Conservation (phyloP, 2,329 filamentous ascomycete genomes). For the Sporothrix mexicana region DNA sequence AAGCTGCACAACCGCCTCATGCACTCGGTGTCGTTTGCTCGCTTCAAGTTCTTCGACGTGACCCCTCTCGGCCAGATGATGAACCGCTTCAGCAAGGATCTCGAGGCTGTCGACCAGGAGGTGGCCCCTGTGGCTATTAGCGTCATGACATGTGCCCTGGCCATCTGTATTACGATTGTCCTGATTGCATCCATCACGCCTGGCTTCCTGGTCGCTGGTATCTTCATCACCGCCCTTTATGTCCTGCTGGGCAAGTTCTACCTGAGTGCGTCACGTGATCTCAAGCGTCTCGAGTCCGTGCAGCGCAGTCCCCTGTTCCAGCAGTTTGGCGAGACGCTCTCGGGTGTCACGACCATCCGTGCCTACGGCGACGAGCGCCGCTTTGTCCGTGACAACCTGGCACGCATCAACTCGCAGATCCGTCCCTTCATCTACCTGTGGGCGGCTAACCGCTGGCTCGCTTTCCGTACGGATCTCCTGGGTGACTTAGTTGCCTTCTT, state of each 20-base stretch:
- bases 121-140: conserved; percentile 89
- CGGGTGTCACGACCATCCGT: conserved; percentile 93
- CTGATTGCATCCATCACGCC: conserved; percentile 90
- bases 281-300: conserved; percentile 93
- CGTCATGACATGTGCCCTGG: conserved; percentile 67
- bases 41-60: conserved; percentile 97
- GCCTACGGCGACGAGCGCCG: conserved; percentile 93
- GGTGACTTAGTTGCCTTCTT: conserved; percentile 94
- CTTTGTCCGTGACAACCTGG: conserved; percentile 90
- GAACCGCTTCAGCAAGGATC: conserved; percentile 98
- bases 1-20: conserved; percentile 82
- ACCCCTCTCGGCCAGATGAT: conserved; percentile 95
- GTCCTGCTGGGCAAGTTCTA: conserved; percentile 86
- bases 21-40: conserved; percentile 79
- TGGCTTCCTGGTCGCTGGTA: conserved; percentile 82
- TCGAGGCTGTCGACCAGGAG: conserved; percentile 94
- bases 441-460: conserved; percentile 96
- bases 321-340: conserved; percentile 95
- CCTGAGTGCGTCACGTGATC: conserved; percentile 86
- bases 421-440: conserved; percentile 95
- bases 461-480: conserved; percentile 87
- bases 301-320: conserved; percentile 95
- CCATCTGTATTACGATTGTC: conserved; percentile 80
- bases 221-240: conserved; percentile 85
- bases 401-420: conserved; percentile 86